phyloP scores from a whole-genome alignment of 2,329 filamentous ascomycete species.

The Trichoderma sp. region DNA sequence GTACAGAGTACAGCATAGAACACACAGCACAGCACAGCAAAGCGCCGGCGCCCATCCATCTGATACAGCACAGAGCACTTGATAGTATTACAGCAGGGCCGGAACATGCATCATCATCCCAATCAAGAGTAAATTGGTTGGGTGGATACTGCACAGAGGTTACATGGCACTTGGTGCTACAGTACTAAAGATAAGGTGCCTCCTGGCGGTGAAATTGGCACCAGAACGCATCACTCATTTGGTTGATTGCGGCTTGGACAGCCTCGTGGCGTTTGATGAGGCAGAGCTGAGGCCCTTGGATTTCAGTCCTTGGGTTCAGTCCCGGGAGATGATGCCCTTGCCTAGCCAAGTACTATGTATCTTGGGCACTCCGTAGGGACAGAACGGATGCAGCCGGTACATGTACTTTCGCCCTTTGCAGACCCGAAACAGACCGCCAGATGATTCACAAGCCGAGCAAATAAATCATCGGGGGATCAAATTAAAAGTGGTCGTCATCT shows the following conservation, averaged over 20 bases:
- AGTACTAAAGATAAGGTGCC: background rate
- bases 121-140: background rate
- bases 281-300: background rate
- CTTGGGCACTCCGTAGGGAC: background rate
- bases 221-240: background rate
- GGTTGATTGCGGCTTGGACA: background rate
- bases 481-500: slow-evolving; percentile 18
- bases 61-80: background rate
- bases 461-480: slow-evolving; percentile 1
- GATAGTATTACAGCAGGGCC: background rate
- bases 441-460: slow-evolving; percentile 4
- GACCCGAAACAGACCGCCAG: background rate
- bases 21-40: no score
- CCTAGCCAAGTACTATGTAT: background rate
- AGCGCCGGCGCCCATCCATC: background rate
- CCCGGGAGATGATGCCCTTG: background rate
- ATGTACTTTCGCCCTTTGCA: background rate
- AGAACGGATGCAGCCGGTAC: background rate
- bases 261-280: background rate
- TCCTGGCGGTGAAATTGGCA: background rate
- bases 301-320: no score
- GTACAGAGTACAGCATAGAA: background rate
- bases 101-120: background rate
- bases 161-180: background rate
- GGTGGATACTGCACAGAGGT: background rate